Conservation (phyloP, 139 green algal genomes). For the Chara braunii region DNA sequence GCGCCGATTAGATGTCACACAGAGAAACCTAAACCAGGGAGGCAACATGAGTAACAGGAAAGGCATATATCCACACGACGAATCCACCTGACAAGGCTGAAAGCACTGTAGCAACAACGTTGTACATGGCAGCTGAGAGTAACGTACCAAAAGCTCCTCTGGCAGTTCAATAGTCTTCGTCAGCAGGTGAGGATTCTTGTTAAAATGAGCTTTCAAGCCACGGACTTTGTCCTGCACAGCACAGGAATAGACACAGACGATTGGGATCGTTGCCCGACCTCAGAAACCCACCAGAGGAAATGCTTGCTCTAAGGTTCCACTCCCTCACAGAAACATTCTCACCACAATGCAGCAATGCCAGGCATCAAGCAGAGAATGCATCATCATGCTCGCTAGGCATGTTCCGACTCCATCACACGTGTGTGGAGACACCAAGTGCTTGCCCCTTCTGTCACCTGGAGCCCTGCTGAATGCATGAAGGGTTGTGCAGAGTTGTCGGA, state of each 20-base stretch:
- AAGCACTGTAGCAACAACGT: neutral
- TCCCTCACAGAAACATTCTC: neutral
- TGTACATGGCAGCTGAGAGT: neutral
- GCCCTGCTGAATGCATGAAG: no score
- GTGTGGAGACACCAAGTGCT: neutral
- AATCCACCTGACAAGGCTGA: neutral
- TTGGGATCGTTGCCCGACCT: no score
- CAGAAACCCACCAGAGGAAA: no score
- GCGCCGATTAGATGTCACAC: no score
- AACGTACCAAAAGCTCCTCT: slow-evolving; percentile 12
- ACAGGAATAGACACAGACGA: neutral
- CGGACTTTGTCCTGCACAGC: slow-evolving; percentile 27
- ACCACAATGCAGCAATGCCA: slow-evolving; percentile 1
- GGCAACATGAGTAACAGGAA: no score
- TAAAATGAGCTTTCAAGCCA: slow-evolving; percentile 24
- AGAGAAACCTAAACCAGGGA: no score
- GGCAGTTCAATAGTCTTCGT: slow-evolving; percentile 6
- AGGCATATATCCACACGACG: neutral
- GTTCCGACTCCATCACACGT: neutral
- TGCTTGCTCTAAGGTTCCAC: no score
- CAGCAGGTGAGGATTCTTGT: slow-evolving; percentile 13
- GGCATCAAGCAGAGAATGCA: neutral
- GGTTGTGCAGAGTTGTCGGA: no score
- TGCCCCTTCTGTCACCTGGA: no score
- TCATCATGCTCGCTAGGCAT: neutral